phyloP scores from a whole-genome alignment of 1,284 basidiomycete species.

The Ganoderma lucidum region DNA sequence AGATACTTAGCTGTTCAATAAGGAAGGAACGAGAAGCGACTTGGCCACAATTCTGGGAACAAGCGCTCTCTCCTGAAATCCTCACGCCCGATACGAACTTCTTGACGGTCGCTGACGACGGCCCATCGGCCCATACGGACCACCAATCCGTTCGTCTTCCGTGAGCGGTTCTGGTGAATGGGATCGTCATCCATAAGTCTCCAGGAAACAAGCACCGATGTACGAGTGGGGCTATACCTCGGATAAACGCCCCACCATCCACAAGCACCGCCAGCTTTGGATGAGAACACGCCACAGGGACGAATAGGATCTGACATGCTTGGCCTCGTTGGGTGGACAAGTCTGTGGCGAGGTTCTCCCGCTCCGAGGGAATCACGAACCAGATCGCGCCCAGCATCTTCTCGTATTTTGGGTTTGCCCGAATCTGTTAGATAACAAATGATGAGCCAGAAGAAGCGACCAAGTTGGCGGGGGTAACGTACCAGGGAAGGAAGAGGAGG shows the following conservation, averaged over 20 bases:
- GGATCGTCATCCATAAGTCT: slow-evolving; percentile 13
- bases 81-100: slow-evolving; percentile 14
- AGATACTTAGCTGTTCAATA: slow-evolving; percentile 27
- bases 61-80: neutral
- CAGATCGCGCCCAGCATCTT: slow-evolving; percentile 19
- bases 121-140: slow-evolving; percentile 25
- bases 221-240: slow-evolving; percentile 23
- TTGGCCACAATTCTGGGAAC: slow-evolving; percentile 8
- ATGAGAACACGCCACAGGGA: slow-evolving; percentile 17
- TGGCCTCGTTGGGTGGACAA: slow-evolving; percentile 2
- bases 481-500: slow-evolving; percentile 11
- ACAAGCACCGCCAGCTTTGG: slow-evolving; percentile 7
- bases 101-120: slow-evolving; percentile 11
- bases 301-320: slow-evolving; percentile 2
- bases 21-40: slow-evolving; percentile 21
- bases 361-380: slow-evolving; percentile 23
- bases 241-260: slow-evolving; percentile 18
- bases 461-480: slow-evolving; percentile 15
- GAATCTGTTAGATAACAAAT: slow-evolving; percentile 18
- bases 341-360: slow-evolving; percentile 27
- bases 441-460: slow-evolving; percentile 12
- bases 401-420: slow-evolving; percentile 18
- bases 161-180: slow-evolving; percentile 13
- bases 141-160: slow-evolving; percentile 23
- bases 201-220: slow-evolving; percentile 11